Evolutionary conservation across 257 asterid genomes (phyloP).

Genomic region (Gynochthodes officinalis): DNA sequence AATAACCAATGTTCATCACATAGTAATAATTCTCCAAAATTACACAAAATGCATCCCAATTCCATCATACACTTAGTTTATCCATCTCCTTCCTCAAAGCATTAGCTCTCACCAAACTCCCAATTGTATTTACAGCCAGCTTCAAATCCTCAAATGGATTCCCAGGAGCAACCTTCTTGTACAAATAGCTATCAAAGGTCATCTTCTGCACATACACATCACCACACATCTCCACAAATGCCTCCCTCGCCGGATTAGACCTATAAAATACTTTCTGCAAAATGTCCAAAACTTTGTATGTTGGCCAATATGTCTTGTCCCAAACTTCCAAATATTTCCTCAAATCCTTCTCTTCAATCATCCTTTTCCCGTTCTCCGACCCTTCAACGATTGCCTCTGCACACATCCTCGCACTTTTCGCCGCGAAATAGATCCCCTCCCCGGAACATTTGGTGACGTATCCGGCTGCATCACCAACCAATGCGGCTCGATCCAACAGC

Average conservation of each 20-base stretch:
- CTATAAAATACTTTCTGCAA: constrained; percentile 87
- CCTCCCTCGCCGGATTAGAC: constrained; percentile 87
- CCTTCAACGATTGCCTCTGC: constrained; percentile 91
- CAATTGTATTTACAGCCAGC: constrained; percentile 82
- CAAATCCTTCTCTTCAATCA: constrained; percentile 76
- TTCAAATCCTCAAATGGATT: constrained; percentile 88
- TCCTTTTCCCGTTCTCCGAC: constrained; percentile 73
- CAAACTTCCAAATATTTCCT: constrained; percentile 78
- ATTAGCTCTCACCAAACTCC: constrained; percentile 84
- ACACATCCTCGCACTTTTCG: constrained; percentile 92
- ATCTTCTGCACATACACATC: constrained; percentile 93
- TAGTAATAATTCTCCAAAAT: too few species aligned
- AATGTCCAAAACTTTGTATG: constrained; percentile 76
- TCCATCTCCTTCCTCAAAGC: constrained; percentile 88
- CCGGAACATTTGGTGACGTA: constrained; percentile 91
- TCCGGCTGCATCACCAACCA: constrained; percentile 91
- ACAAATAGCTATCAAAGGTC: constrained; percentile 89
- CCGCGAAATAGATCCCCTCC: constrained; percentile 86
- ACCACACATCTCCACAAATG: constrained; percentile 89
- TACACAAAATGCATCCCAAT: too few species aligned
- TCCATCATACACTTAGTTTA: constrained; percentile 51
- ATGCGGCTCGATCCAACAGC: constrained; percentile 61
- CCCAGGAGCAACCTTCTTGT: constrained; percentile 83
- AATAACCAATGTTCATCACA: too few species aligned
- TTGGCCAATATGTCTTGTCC: constrained; percentile 93